These are phyloP conservation scores for Phytopythium mirpurense DNA, from an alignment of 352 stramenopile species.

Conservation along the genomic window DNA sequence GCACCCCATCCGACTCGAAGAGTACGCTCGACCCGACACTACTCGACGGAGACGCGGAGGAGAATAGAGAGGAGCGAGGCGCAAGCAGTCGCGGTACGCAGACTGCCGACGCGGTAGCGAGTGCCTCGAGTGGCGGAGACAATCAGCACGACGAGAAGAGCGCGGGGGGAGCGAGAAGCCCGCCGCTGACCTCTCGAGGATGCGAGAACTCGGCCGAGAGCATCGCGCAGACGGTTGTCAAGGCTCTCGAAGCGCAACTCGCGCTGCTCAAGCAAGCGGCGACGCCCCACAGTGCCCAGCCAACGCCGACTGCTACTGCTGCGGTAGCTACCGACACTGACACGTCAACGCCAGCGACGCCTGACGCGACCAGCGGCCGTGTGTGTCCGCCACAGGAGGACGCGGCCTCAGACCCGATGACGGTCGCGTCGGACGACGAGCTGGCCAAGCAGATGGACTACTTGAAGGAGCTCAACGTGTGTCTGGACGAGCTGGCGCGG, in stretches of 20 bases:
- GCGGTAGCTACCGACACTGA: constrained; percentile 1
- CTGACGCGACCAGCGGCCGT: no score
- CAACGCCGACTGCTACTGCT: no score
- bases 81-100: constrained; percentile 1
- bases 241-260: constrained; percentile 34
- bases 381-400: background rate
- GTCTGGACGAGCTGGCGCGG: constrained; percentile 53
- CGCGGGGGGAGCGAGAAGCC: no score
- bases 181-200: no score
- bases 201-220: constrained; percentile 17
- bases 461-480: constrained; percentile 59
- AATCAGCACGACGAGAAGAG: no score
- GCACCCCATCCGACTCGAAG: no score
- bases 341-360: background rate
- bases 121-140: no score
- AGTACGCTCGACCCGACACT: no score
- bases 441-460: constrained; percentile 55
- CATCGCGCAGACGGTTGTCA: constrained; percentile 34
- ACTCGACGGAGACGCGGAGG: no score
- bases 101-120: background rate
- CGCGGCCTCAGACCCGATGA: constrained; percentile 15
- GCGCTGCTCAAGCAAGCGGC: constrained; percentile 13
- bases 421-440: constrained; percentile 52
- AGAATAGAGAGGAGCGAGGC: no score
- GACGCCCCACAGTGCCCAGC: constrained; percentile 1